phyloP scores from a whole-genome alignment of 1,284 basidiomycete genomes.

The Baeospora myosura region DNA sequence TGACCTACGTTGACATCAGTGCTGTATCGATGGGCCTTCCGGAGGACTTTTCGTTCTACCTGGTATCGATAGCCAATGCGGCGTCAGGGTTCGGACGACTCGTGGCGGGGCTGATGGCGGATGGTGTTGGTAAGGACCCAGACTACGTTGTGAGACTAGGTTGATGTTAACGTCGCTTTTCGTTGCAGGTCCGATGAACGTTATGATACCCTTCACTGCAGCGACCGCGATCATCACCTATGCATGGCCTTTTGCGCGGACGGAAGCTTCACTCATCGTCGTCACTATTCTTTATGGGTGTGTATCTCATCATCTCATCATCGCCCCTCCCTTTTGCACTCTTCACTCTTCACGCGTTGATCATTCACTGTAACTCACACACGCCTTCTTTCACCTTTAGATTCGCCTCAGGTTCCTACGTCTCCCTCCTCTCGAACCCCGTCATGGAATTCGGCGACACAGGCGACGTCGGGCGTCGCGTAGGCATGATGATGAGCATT shows the following conservation, averaged over 20 bases:
- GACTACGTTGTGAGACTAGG: not conserved
- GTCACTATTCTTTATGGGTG: slow-evolving; percentile 8
- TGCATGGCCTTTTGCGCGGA: slow-evolving; percentile 4
- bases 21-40: slow-evolving; percentile 6
- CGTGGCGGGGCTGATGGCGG: not conserved
- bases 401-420: slow-evolving; percentile 23
- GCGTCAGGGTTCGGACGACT: slow-evolving; percentile 2
- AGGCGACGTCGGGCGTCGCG: slow-evolving; percentile 33
- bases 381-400: slow-evolving; percentile 9
- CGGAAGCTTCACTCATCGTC: not conserved
- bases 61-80: slow-evolving; percentile 7
- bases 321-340: not conserved
- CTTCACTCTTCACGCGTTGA: not conserved
- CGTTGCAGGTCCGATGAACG: slow-evolving; percentile 5
- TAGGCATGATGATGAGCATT: slow-evolving; percentile 35
- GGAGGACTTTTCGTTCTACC: slow-evolving; percentile 6
- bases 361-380: not conserved
- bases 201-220: slow-evolving; percentile 7
- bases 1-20: slow-evolving; percentile 8
- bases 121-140: slow-evolving; percentile 4
- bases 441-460: slow-evolving; percentile 31
- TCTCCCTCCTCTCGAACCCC: slow-evolving; percentile 26
- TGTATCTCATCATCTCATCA: not conserved
- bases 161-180: not conserved
- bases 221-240: slow-evolving; percentile 4